Conservation (phyloP, 768 basidiomycete genomes). For the Gloeopeniophorella convolvens region DNA sequence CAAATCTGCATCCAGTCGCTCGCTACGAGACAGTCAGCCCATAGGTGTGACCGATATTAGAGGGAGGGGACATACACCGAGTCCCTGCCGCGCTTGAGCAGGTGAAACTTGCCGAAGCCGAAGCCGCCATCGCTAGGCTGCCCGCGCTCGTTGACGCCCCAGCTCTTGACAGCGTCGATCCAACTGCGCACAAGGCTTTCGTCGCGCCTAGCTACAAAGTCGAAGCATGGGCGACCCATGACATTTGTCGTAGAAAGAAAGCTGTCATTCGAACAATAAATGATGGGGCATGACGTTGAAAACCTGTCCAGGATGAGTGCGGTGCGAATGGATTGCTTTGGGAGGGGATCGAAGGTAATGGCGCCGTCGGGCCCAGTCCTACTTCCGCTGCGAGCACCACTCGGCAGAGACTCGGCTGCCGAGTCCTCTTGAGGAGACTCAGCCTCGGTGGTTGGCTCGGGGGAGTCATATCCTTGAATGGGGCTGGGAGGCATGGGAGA, state of each 20-base stretch:
- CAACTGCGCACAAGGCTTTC: constrained; percentile 62
- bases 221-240: constrained; percentile 65
- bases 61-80: constrained; percentile 39
- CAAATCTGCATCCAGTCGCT: constrained; percentile 13
- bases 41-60: no score
- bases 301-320: constrained; percentile 82
- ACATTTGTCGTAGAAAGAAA: constrained; percentile 52
- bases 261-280: constrained; percentile 71
- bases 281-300: constrained; percentile 53
- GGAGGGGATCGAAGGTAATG: constrained; percentile 56
- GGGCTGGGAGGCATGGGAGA: constrained; percentile 51
- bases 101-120: constrained; percentile 66
- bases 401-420: not conserved
- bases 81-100: constrained; percentile 54
- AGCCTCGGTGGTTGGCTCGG: constrained; percentile 2
- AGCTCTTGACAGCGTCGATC: constrained; percentile 73
- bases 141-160: constrained; percentile 80
- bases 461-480: constrained; percentile 9
- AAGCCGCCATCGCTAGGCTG: constrained; percentile 82
- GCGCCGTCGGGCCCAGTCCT: constrained; percentile 16
- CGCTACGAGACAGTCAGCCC: no score
- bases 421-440: not conserved
- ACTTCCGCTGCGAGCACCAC: not conserved
- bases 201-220: constrained; percentile 61
- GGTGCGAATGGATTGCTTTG: constrained; percentile 64